Percentiles rank a stretch among this genome's conserved stretches.
These are phyloP conservation scores for Cladobotryum mycophilum DNA, from an alignment of 2,329 filamentous ascomycete species.

Conservation along the genomic window DNA sequence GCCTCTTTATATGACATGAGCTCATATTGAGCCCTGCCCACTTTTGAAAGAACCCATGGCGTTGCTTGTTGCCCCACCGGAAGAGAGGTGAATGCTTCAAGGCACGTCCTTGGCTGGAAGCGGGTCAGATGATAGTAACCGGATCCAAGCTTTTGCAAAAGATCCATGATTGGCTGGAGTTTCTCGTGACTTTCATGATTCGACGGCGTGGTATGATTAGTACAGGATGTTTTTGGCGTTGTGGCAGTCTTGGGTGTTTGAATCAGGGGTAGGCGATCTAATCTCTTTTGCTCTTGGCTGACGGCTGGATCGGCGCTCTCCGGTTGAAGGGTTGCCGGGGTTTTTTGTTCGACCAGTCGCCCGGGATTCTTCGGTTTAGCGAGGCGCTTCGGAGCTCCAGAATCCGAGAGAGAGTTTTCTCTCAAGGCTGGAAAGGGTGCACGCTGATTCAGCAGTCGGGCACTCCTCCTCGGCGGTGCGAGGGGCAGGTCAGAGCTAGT, in stretches of 20 bases:
- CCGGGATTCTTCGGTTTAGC: not conserved
- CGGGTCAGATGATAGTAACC: constrained; percentile 16
- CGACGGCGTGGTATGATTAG: not conserved
- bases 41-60: constrained; percentile 17
- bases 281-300: too few species aligned
- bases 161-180: constrained; percentile 6
- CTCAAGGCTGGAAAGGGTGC: not conserved
- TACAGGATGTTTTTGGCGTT: not conserved
- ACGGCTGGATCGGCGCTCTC: too few species aligned
- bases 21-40: constrained; percentile 16
- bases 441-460: not conserved
- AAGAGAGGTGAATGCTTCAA: constrained; percentile 13
- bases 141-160: constrained; percentile 12
- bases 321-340: too few species aligned
- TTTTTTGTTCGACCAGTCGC: not conserved
- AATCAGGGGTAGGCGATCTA: not conserved
- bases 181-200: not conserved
- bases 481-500: not conserved
- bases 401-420: not conserved
- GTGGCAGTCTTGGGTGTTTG: not conserved
- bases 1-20: constrained; percentile 16
- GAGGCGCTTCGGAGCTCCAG: not conserved
- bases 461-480: not conserved
- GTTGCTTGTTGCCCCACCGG: constrained; percentile 16
- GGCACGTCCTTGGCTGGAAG: constrained; percentile 14